These are phyloP conservation scores for Globisporangium nagaii DNA, from an alignment of 352 stramenopile genomes.

Conservation along the genomic window DNA sequence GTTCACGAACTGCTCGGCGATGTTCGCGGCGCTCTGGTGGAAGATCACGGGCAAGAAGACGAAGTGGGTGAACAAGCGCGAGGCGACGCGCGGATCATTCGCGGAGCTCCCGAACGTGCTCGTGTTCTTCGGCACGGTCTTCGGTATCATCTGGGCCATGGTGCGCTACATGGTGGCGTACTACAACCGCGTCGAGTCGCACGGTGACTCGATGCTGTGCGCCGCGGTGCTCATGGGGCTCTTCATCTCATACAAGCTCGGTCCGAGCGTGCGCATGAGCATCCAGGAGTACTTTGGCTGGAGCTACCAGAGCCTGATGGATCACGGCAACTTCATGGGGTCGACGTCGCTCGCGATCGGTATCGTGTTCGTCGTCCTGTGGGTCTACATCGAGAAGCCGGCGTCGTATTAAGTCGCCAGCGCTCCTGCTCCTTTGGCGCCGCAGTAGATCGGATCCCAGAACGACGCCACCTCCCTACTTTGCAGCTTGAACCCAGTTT, in stretches of 20 bases:
- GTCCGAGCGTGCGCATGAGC: slow-evolving; percentile 77
- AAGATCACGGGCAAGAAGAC: slow-evolving; percentile 76
- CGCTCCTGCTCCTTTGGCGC: neutral
- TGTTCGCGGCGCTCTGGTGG: slow-evolving; percentile 75
- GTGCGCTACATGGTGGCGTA: slow-evolving; percentile 79
- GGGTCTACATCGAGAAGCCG: slow-evolving; percentile 78
- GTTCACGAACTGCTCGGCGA: slow-evolving; percentile 74
- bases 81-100: slow-evolving; percentile 54
- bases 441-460: neutral
- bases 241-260: slow-evolving; percentile 74
- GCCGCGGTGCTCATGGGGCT: slow-evolving; percentile 67
- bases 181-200: slow-evolving; percentile 66
- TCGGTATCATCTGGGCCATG: slow-evolving; percentile 73
- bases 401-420: slow-evolving; percentile 11
- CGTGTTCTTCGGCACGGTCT: slow-evolving; percentile 69
- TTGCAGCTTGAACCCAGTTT: neutral
- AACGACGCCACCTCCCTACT: neutral
- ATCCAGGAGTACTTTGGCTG: slow-evolving; percentile 87
- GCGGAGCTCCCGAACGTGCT: slow-evolving; percentile 78
- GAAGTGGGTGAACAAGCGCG: slow-evolving; percentile 63
- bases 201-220: slow-evolving; percentile 70
- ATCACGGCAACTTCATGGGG: slow-evolving; percentile 86
- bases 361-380: slow-evolving; percentile 80
- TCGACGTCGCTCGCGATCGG: slow-evolving; percentile 73
- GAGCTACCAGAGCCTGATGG: slow-evolving; percentile 85